Base-by-base conservation (phyloP, 2,329 filamentous ascomycete genomes). In the Fusarium denticulatum region DNA sequence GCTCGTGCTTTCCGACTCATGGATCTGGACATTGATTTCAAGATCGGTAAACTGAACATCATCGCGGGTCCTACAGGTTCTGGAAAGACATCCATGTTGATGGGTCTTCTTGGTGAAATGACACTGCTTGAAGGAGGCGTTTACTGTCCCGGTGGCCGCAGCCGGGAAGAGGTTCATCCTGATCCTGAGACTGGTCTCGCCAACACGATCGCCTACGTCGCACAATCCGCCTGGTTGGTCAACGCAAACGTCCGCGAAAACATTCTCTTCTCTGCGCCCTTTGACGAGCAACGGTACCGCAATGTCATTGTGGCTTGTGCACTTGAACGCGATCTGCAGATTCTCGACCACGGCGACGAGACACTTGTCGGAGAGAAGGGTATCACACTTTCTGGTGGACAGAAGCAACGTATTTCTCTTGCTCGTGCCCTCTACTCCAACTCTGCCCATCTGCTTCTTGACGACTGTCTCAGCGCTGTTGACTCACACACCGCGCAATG, bases 21-120 rank as follows among this genome's bases (percentile, higher is more conserved):
- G 76, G 92, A 97, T 78, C 81, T 99, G 55, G 86, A 97, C 75
- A 82, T 98, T 60, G 90, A 93, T 69, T 99, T 99, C 83, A 87
- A 90, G 64, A 89, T 97, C 64, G 95, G 94, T 67, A 91, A 95
- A 77, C 89, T 99, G 69, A 99, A 98, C 79, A 92, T 99, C 56
- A 93, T 99, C 77, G 93, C 95, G 43, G 96, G 96, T 3, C 93
- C 96, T 5, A 99, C 96, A 7, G 96, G 96, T 20, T 96, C 93
- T 59, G 96, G 96, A 74, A 99, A 99, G 86, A 97, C 96, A 0
- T 98, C 96, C 1, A 86, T 99, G 79, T 87, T 99, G 26, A 97
- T 99, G 96, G 96, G 95, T 34, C 86, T 99, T 32, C 89, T 99
- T 5, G 96, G 96, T 68, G 96, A 99, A 84, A 99, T 99, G 96